Evolutionary conservation across 495 filamentous ascomycete species (phyloP).

Genomic region (Cudoniella acicularis): DNA sequence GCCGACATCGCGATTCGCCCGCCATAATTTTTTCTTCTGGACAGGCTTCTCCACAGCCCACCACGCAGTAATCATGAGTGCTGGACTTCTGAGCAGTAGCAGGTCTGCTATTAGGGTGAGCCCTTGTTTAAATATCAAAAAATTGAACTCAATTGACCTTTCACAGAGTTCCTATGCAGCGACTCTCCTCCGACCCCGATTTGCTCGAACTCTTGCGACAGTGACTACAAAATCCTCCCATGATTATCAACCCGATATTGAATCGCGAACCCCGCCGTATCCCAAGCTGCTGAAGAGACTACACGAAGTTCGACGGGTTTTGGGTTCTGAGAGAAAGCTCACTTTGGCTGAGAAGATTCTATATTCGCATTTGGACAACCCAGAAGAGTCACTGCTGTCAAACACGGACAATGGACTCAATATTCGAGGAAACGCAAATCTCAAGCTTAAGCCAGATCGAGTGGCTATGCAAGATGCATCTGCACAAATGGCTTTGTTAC

Average conservation of each 20-base stretch:
- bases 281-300: conserved; percentile 55
- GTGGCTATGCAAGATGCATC: conserved; percentile 99
- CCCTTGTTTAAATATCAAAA: neutral
- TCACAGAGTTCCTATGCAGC: conserved; percentile 17
- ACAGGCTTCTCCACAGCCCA: neutral
- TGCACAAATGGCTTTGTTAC: conserved; percentile 94
- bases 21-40: neutral
- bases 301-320: conserved; percentile 63
- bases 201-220: conserved; percentile 23
- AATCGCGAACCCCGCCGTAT: conserved; percentile 46
- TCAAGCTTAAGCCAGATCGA: conserved; percentile 96
- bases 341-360: conserved; percentile 97
- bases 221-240: conserved; percentile 10
- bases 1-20: conserved; percentile 10
- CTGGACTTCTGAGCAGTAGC: conserved; percentile 22
- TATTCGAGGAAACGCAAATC: conserved; percentile 82
- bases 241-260: conserved; percentile 24
- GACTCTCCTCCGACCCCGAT: conserved; percentile 6
- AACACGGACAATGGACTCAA: conserved; percentile 74
- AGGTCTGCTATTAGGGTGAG: conserved; percentile 26
- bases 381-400: conserved; percentile 77
- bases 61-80: conserved; percentile 18
- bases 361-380: conserved; percentile 88
- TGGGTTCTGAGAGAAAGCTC: conserved; percentile 62
- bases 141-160: conserved; percentile 12